A percentile compares a stretch with the other conserved stretches of the same genome.
Evolutionary conservation across 345 rosid species (phyloP).

Genomic region (Aethionema arabicum): DNA sequence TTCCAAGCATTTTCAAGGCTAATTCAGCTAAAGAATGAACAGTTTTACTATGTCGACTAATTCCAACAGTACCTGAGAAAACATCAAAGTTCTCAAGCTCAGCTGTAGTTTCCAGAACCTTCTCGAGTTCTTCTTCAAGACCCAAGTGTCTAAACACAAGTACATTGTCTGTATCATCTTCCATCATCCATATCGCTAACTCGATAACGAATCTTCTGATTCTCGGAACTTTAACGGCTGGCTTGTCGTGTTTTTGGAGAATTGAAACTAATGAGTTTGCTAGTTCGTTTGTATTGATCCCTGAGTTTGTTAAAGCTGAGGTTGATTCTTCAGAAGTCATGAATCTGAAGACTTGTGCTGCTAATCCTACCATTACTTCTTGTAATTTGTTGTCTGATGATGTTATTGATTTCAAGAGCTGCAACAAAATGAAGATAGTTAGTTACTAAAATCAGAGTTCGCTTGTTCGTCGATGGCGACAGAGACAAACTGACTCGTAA

Average conservation of each 20-base stretch:
- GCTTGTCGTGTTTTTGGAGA: slow-evolving; percentile 57
- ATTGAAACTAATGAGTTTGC: slow-evolving; percentile 54
- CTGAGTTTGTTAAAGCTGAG: slow-evolving; percentile 47
- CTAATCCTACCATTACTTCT: slow-evolving; percentile 93
- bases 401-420: slow-evolving; percentile 71
- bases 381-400: slow-evolving; percentile 69
- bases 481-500: too few relatives aligned
- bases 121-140: slow-evolving; percentile 58
- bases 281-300: slow-evolving; percentile 51
- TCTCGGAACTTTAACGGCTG: slow-evolving; percentile 79
- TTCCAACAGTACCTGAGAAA: slow-evolving; percentile 76
- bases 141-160: slow-evolving; percentile 48
- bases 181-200: slow-evolving; percentile 88
- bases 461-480: too few relatives aligned
- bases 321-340: slow-evolving; percentile 57
- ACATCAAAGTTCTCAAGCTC: slow-evolving; percentile 83
- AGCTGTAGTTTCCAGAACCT: slow-evolving; percentile 70
- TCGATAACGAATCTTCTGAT: slow-evolving; percentile 83
- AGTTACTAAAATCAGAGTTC: too few relatives aligned
- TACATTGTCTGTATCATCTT: slow-evolving; percentile 41
- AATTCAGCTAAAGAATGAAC: slow-evolving; percentile 70
- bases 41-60: slow-evolving; percentile 64
- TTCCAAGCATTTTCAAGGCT: slow-evolving; percentile 51
- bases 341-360: slow-evolving; percentile 63
- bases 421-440: slow-evolving; percentile 17